phyloP scores from a whole-genome alignment of 1,284 basidiomycete genomes.

The Pisolithus thermaeus region DNA sequence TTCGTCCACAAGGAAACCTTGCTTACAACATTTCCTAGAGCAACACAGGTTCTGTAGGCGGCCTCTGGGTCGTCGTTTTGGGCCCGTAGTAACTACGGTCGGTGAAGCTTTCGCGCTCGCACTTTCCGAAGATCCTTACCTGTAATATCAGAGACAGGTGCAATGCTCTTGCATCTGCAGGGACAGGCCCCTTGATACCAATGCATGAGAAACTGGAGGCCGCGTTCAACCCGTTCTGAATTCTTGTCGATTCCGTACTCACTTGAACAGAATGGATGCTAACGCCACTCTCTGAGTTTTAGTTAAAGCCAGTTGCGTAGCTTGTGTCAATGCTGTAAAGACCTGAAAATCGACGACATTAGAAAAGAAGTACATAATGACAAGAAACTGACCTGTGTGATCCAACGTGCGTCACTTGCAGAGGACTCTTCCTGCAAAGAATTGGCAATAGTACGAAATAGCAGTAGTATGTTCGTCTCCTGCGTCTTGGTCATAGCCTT shows the following conservation, averaged over 20 bases:
- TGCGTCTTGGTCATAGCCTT: slow-evolving; percentile 58
- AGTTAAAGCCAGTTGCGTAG: slow-evolving; percentile 50
- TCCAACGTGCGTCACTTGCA: slow-evolving; percentile 44
- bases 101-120: slow-evolving; percentile 8
- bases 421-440: slow-evolving; percentile 54
- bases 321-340: slow-evolving; percentile 44
- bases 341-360: slow-evolving; percentile 37
- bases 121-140: slow-evolving; percentile 30
- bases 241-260: slow-evolving; percentile 19
- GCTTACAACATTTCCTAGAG: slow-evolving; percentile 82
- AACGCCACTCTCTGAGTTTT: slow-evolving; percentile 71
- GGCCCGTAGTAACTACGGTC: slow-evolving; percentile 51
- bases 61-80: slow-evolving; percentile 79
- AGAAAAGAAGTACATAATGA: not conserved
- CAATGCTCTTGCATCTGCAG: slow-evolving; percentile 26
- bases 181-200: slow-evolving; percentile 39
- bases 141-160: slow-evolving; percentile 42
- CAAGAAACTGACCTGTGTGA: slow-evolving; percentile 39
- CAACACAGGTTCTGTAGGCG: slow-evolving; percentile 80
- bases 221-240: slow-evolving; percentile 5
- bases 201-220: slow-evolving; percentile 56
- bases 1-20: not conserved
- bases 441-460: slow-evolving; percentile 80
- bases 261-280: slow-evolving; percentile 82
- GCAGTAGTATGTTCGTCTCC: slow-evolving; percentile 85